A percentile compares a stretch with the other conserved stretches of the same genome.
phyloP scores from a whole-genome alignment of 208 protist species.

The Angomonas deanei region DNA sequence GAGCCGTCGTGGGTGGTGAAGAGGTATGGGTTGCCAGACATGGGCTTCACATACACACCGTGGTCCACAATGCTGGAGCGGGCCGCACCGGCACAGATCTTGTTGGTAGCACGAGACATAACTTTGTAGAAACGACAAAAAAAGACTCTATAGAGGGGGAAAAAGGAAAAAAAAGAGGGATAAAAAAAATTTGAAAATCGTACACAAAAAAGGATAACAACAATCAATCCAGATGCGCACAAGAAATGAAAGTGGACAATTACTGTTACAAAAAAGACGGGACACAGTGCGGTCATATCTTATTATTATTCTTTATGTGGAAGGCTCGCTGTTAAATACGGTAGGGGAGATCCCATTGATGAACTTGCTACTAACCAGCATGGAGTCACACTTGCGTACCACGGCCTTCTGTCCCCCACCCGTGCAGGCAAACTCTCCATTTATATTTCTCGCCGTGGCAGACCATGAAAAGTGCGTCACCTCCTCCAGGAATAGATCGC shows the following conservation, averaged over 20 bases:
- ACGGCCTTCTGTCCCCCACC: slow-evolving; percentile 37
- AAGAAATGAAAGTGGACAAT: slow-evolving; percentile 1
- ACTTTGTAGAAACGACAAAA: background rate
- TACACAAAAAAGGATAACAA: background rate
- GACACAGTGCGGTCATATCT: too few species aligned
- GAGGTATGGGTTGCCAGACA: slow-evolving; percentile 70
- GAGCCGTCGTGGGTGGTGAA: slow-evolving; percentile 61
- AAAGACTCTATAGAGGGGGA: slow-evolving; percentile 3
- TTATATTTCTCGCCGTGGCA: background rate
- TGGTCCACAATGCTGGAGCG: slow-evolving; percentile 68
- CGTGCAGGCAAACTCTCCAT: slow-evolving; percentile 5
- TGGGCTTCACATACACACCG: slow-evolving; percentile 66
- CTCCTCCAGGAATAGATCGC: slow-evolving; percentile 63
- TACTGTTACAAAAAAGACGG: background rate
- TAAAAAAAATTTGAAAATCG: background rate
- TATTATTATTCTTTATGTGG: too few species aligned
- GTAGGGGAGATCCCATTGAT: slow-evolving; percentile 65
- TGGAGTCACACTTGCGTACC: slow-evolving; percentile 32
- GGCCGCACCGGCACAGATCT: slow-evolving; percentile 54
- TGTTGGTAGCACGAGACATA: slow-evolving; percentile 53
- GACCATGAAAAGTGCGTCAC: slow-evolving; percentile 56
- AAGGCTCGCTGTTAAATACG: slow-evolving; percentile 17
- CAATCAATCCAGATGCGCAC: background rate
- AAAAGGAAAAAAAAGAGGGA: background rate
- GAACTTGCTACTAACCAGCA: slow-evolving; percentile 70